Conservation (phyloP, 2,329 filamentous ascomycete species). For the Didymella exigua region DNA sequence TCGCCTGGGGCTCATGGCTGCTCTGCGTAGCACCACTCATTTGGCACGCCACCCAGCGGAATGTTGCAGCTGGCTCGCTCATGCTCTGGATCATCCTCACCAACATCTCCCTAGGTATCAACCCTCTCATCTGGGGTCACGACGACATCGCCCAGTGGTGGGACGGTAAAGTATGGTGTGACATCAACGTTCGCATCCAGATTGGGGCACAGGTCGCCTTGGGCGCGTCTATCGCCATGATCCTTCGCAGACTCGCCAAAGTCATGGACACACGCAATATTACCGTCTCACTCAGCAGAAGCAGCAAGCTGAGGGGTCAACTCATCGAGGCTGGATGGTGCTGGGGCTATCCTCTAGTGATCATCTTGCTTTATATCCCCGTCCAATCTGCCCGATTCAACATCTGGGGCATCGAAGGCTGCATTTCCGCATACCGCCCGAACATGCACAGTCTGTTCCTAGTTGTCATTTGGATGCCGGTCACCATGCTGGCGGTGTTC, state of each 20-base stretch:
- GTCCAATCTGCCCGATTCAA: conserved; percentile 65
- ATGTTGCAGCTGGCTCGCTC: conserved; percentile 64
- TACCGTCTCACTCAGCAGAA: conserved; percentile 56
- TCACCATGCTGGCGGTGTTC: conserved; percentile 59
- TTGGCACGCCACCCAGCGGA: conserved; percentile 66
- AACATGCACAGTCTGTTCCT: conserved; percentile 65
- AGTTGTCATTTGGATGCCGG: conserved; percentile 60
- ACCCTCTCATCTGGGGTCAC: conserved; percentile 68
- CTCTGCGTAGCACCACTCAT: conserved; percentile 63
- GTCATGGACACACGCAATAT: conserved; percentile 66
- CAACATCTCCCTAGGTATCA: conserved; percentile 65
- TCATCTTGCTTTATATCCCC: conserved; percentile 63
- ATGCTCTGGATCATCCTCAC: conserved; percentile 62
- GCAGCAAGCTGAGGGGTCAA: conserved; percentile 54
- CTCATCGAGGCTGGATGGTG: conserved; percentile 62
- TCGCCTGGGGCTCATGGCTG: conserved; percentile 58
- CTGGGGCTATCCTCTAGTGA: conserved; percentile 59
- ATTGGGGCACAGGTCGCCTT: conserved; percentile 60
- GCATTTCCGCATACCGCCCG: conserved; percentile 58
- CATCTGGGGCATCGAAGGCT: conserved; percentile 65
- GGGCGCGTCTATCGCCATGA: conserved; percentile 60
- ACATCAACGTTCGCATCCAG: conserved; percentile 66
- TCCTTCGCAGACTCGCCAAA: conserved; percentile 64
- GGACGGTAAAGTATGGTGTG: conserved; percentile 66
- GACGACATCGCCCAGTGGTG: conserved; percentile 63